phyloP scores from a whole-genome alignment of 192 early-diverging fungal species.

The Chytriomyces sp. region DNA sequence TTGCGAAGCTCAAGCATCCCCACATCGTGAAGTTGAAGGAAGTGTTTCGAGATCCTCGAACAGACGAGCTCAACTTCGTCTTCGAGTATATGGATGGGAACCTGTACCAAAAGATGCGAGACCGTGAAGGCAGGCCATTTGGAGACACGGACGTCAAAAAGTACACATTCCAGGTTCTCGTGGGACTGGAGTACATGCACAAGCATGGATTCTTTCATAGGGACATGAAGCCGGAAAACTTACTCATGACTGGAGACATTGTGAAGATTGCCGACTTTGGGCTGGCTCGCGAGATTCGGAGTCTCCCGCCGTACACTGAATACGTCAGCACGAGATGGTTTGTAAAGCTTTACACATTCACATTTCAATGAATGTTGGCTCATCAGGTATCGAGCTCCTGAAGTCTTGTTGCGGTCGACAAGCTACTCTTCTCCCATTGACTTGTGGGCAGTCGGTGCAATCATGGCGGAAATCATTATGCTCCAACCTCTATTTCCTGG shows the following conservation, averaged over 20 bases:
- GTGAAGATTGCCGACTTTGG: constrained; percentile 97
- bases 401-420: constrained; percentile 81
- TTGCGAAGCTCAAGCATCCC: constrained; percentile 76
- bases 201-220: constrained; percentile 91
- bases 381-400: constrained; percentile 74
- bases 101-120: constrained; percentile 86
- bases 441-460: constrained; percentile 94
- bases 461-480: constrained; percentile 86
- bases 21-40: constrained; percentile 87
- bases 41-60: constrained; percentile 68
- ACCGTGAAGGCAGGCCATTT: constrained; percentile 67
- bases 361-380: no score
- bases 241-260: constrained; percentile 65
- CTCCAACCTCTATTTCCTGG: constrained; percentile 94
- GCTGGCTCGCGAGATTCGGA: constrained; percentile 86
- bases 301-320: constrained; percentile 89
- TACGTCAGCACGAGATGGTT: constrained; percentile 98
- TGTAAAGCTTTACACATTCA: constrained; percentile 22
- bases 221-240: constrained; percentile 69
- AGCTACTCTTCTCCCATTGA: constrained; percentile 91
- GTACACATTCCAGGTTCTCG: constrained; percentile 84
- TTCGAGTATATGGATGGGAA: constrained; percentile 97
- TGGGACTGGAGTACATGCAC: constrained; percentile 90
- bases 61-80: constrained; percentile 88
- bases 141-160: constrained; percentile 67